phyloP scores from a whole-genome alignment of 23 red algal genomes.

The Gracilariopsis chorda region DNA sequence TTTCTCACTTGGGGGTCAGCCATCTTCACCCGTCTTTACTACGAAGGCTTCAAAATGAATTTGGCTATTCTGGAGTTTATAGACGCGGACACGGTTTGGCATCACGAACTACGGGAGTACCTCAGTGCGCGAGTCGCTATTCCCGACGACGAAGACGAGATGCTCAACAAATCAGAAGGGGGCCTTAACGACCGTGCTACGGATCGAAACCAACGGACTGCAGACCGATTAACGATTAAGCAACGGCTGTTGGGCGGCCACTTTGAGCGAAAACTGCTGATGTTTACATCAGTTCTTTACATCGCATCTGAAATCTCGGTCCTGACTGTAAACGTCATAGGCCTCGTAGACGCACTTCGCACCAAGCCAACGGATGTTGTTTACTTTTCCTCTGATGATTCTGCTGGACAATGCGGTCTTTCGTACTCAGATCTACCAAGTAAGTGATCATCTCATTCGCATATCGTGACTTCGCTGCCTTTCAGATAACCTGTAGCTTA shows the following conservation, averaged over 20 bases:
- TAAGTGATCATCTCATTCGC: too few relatives aligned
- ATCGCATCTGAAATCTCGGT: slow-evolving; percentile 32
- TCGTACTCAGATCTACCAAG: neutral
- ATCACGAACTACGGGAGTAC: slow-evolving; percentile 22
- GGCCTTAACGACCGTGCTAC: neutral
- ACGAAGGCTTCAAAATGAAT: slow-evolving; percentile 48
- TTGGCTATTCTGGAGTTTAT: slow-evolving; percentile 20
- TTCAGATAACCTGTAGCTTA: too few relatives aligned
- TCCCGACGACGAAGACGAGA: neutral
- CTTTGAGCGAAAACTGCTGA: slow-evolving; percentile 21
- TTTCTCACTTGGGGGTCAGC: slow-evolving; percentile 34
- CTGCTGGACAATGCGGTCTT: neutral
- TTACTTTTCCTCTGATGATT: slow-evolving; percentile 1
- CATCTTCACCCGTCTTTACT: slow-evolving; percentile 23
- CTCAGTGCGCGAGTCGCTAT: neutral
- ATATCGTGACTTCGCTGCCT: too few relatives aligned
- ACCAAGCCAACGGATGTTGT: neutral
- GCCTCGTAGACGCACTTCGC: slow-evolving; percentile 4
- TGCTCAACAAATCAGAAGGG: neutral
- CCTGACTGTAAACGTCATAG: neutral
- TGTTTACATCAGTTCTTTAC: neutral
- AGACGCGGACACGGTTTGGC: slow-evolving; percentile 20
- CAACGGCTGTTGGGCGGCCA: neutral
- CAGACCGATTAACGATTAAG: neutral
- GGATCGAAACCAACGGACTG: neutral